These are phyloP conservation scores for Paecilomyces variotii DNA, from an alignment of 2,329 filamentous ascomycete species.

Conservation along the genomic window DNA sequence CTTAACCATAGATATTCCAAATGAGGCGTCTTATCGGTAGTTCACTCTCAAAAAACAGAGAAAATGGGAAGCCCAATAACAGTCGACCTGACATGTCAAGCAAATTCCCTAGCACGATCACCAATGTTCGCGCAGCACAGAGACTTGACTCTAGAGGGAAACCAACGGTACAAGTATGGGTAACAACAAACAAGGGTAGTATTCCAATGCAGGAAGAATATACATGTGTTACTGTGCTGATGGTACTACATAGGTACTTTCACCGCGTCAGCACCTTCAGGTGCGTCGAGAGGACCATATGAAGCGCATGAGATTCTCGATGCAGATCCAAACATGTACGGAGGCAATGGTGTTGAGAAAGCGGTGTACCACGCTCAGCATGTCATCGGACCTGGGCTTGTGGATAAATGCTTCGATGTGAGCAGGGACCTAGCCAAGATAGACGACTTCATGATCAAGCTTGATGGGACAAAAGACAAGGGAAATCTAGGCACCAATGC, in stretches of 20 bases:
- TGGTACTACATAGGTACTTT: constrained; percentile 17
- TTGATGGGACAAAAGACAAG: constrained; percentile 54
- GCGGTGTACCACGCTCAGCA: constrained; percentile 50
- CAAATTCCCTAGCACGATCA: not conserved
- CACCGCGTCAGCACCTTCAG: constrained; percentile 25
- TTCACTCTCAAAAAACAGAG: not conserved
- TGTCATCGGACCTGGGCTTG: constrained; percentile 46
- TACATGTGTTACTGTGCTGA: not conserved
- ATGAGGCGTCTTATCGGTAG: not conserved
- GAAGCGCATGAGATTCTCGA: constrained; percentile 36
- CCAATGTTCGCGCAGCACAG: constrained; percentile 13
- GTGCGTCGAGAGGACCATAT: constrained; percentile 25
- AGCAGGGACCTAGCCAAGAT: constrained; percentile 46
- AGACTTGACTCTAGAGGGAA: constrained; percentile 28
- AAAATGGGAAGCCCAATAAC: not conserved
- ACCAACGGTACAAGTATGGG: constrained; percentile 25
- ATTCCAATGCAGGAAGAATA: not conserved
- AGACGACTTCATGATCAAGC: constrained; percentile 45
- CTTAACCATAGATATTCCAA: not conserved
- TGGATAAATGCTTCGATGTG: constrained; percentile 46
- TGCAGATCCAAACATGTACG: constrained; percentile 45
- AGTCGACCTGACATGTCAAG: not conserved
- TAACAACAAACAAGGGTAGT: constrained; percentile 19
- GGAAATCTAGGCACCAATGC: constrained; percentile 52
- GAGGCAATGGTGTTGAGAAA: constrained; percentile 48